These are phyloP conservation scores for Ophiostoma sp. DNA, from an alignment of 2,329 filamentous ascomycete species.

Conservation along the genomic window DNA sequence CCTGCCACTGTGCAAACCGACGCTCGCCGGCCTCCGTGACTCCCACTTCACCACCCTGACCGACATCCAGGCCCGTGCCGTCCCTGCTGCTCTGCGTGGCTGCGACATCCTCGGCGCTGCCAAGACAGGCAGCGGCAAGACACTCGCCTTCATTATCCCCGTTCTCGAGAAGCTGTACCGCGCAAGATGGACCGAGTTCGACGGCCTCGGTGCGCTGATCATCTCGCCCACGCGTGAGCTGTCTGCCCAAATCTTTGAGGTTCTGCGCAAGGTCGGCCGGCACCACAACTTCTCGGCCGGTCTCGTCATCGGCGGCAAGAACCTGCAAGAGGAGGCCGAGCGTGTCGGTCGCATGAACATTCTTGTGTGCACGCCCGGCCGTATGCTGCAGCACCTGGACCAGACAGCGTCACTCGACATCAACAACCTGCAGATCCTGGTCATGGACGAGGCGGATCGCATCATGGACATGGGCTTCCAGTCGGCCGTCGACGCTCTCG, in stretches of 20 bases:
- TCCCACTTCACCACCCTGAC: conserved; percentile 88
- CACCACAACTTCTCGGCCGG: conserved; percentile 90
- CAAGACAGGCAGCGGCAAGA: conserved; percentile 95
- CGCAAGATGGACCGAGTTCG: conserved; percentile 80
- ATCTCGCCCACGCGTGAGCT: conserved; percentile 92
- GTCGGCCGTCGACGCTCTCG: conserved; percentile 79
- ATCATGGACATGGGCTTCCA: conserved; percentile 99
- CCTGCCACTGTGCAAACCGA: conserved; percentile 78
- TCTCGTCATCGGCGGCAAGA: conserved; percentile 89
- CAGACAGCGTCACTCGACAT: conserved; percentile 88
- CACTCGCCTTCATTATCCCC: conserved; percentile 84
- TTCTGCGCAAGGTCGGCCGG: conserved; percentile 81
- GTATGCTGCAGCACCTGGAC: conserved; percentile 92
- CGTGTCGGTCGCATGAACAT: conserved; percentile 92
- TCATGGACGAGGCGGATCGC: conserved; percentile 91
- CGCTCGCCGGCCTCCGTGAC: conserved; percentile 69
- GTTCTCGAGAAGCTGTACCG: conserved; percentile 90
- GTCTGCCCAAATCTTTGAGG: conserved; percentile 94
- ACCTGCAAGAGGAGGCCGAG: conserved; percentile 77
- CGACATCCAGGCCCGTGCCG: conserved; percentile 85
- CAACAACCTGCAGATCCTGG: conserved; percentile 84
- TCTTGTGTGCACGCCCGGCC: conserved; percentile 86
- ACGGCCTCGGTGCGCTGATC: conserved; percentile 87
- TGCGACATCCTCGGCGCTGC: conserved; percentile 87
- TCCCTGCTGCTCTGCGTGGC: conserved; percentile 80